phyloP scores from a whole-genome alignment of 495 filamentous ascomycete genomes.

The Aspergillus sparsus region DNA sequence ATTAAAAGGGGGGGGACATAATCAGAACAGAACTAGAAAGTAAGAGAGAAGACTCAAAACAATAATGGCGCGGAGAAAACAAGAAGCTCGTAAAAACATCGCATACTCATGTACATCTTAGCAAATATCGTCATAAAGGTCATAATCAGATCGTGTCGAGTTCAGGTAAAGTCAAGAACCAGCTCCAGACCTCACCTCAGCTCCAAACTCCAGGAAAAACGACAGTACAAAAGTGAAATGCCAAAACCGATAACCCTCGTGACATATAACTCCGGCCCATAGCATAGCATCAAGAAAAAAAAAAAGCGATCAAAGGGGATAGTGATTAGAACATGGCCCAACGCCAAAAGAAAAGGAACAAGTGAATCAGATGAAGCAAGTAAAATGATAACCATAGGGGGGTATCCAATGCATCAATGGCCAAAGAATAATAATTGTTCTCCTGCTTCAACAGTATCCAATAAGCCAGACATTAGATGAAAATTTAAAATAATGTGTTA shows the following conservation, averaged over 20 bases:
- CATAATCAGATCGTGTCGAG: constrained; percentile 42
- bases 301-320: constrained; percentile 8
- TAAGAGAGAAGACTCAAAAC: constrained; percentile 20
- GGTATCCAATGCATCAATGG: not conserved
- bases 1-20: not conserved
- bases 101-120: constrained; percentile 51
- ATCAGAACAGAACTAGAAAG: constrained; percentile 1
- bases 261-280: constrained; percentile 10
- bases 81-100: constrained; percentile 40
- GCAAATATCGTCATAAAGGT: constrained; percentile 46
- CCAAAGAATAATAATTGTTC: not conserved
- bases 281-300: not conserved
- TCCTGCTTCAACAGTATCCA: not conserved
- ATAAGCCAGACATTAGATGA: not conserved
- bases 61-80: constrained; percentile 16
- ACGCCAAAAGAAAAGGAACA: constrained; percentile 12
- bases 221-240: constrained; percentile 21
- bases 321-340: constrained; percentile 8
- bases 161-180: constrained; percentile 34
- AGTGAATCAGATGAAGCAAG: constrained; percentile 10
- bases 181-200: constrained; percentile 26
- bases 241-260: constrained; percentile 20
- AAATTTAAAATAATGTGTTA: constrained; percentile 44
- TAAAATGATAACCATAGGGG: not conserved
- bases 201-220: constrained; percentile 41